phyloP scores from a whole-genome alignment of 306 rosid genomes.

The Clitoria ternatea region DNA sequence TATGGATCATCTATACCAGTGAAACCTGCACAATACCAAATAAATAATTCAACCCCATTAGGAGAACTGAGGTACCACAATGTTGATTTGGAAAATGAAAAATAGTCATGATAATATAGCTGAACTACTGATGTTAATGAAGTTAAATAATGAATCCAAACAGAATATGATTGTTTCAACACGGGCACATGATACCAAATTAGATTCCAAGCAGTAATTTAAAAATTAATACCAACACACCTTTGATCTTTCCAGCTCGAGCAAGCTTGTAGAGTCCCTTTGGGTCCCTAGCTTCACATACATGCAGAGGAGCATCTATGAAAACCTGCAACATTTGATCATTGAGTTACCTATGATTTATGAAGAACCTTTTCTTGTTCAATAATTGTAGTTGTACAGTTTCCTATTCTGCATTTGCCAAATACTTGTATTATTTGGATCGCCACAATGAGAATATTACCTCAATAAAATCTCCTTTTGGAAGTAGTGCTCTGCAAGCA shows the following conservation, averaged over 20 bases:
- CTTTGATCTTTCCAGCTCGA: constrained; percentile 88
- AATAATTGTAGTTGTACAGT: constrained; percentile 16
- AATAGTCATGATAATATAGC: not conserved
- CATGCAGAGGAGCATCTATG: constrained; percentile 75
- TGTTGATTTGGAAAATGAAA: constrained; percentile 13
- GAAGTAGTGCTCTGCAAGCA: constrained; percentile 78
- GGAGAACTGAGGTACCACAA: not conserved
- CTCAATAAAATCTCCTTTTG: constrained; percentile 89
- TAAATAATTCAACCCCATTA: constrained; percentile 10
- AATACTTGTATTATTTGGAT: constrained; percentile 7
- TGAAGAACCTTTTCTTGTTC: constrained; percentile 24
- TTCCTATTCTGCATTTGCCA: constrained; percentile 12
- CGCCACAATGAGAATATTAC: constrained; percentile 35
- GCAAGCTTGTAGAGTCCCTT: constrained; percentile 97
- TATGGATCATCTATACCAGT: constrained; percentile 94
- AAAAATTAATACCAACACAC: constrained; percentile 31
- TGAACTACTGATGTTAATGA: not conserved
- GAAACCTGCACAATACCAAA: constrained; percentile 63
- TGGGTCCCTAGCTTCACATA: constrained; percentile 91
- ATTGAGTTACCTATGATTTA: not conserved
- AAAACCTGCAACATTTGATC: constrained; percentile 62
- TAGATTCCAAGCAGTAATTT: constrained; percentile 5
- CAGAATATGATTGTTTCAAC: not conserved
- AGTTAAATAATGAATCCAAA: not conserved
- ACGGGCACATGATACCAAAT: constrained; percentile 19